phyloP scores from a whole-genome alignment of 148 eudicot genomes.

The Persicaria maculosa region DNA sequence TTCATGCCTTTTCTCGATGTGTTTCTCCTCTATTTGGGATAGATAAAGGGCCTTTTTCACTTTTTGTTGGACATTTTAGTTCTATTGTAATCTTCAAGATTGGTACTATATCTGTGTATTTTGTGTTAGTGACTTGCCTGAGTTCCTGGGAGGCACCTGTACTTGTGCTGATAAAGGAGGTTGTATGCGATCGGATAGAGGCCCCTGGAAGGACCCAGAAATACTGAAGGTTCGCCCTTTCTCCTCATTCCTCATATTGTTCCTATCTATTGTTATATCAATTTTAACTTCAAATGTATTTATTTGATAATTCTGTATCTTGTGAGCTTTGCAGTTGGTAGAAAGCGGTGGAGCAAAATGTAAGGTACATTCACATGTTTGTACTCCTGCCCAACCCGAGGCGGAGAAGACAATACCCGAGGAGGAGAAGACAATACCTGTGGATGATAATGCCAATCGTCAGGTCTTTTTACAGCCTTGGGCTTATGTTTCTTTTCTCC shows the following conservation, averaged over 20 bases:
- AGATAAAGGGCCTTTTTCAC: not conserved
- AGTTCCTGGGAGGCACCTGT: conserved; percentile 84
- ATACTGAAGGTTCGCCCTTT: conserved; percentile 49
- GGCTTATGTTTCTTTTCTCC: not conserved
- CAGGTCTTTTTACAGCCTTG: conserved; percentile 21
- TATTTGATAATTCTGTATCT: not conserved
- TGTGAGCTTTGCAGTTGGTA: conserved; percentile 24
- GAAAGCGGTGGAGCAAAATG: conserved; percentile 35
- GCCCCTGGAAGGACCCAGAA: conserved; percentile 93
- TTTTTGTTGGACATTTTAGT: not conserved
- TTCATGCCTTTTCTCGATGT: conserved; percentile 4
- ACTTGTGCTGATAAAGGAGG: conserved; percentile 88
- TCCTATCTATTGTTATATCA: not conserved
- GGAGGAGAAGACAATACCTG: conserved; percentile 41
- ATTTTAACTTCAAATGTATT: not conserved
- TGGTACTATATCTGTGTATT: not conserved
- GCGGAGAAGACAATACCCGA: conserved; percentile 41
- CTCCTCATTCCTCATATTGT: not conserved
- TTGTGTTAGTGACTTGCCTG: conserved; percentile 72
- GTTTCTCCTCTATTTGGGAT: not conserved
- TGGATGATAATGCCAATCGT: conserved; percentile 21
- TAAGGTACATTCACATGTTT: conserved; percentile 13
- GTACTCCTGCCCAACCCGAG: conserved; percentile 13
- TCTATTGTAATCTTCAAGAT: not conserved
- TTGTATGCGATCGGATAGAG: conserved; percentile 89